Percentiles rank a stretch among this genome's conserved stretches.
Evolutionary conservation across 768 basidiomycete genomes (phyloP).

Genomic region (Rhizopogon roseolus): DNA sequence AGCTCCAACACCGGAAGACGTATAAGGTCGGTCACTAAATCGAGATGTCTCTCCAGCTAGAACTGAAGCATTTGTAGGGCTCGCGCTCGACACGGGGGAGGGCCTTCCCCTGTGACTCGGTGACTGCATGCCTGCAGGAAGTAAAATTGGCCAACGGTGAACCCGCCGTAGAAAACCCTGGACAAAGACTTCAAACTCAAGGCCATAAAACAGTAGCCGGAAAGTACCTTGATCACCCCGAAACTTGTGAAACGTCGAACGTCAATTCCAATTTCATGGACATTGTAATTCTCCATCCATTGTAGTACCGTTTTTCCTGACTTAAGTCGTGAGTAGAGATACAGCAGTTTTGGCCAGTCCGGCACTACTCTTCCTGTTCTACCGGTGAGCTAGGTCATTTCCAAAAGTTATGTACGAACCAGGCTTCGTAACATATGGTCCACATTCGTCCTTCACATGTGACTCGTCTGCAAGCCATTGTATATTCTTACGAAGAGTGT

Average conservation of each 20-base stretch:
- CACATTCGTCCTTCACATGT: conserved; percentile 88
- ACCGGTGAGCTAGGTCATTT: not conserved
- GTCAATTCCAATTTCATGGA: conserved; percentile 76
- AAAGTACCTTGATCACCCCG: conserved; percentile 85
- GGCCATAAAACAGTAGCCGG: not conserved
- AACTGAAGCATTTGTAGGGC: not conserved
- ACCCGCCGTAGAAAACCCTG: conserved; percentile 90
- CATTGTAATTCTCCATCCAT: conserved; percentile 80
- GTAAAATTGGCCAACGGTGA: conserved; percentile 86
- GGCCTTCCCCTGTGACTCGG: conserved; percentile 22
- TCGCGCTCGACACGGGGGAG: not conserved
- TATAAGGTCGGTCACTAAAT: conserved; percentile 17
- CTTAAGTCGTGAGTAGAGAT: conserved; percentile 81
- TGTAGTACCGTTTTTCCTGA: conserved; percentile 79
- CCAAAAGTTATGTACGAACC: conserved; percentile 31
- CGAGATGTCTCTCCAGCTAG: conserved; percentile 6
- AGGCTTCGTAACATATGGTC: conserved; percentile 81
- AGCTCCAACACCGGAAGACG: conserved; percentile 15
- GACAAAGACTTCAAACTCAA: not conserved
- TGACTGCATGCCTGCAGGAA: conserved; percentile 33
- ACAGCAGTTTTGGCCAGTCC: conserved; percentile 84
- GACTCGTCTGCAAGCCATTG: conserved; percentile 83
- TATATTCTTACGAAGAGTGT: conserved; percentile 82
- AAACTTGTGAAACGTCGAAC: conserved; percentile 94
- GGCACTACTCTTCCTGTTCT: conserved; percentile 51